phyloP scores from a whole-genome alignment of 2,329 filamentous ascomycete genomes.

The Phialophora chinensis region DNA sequence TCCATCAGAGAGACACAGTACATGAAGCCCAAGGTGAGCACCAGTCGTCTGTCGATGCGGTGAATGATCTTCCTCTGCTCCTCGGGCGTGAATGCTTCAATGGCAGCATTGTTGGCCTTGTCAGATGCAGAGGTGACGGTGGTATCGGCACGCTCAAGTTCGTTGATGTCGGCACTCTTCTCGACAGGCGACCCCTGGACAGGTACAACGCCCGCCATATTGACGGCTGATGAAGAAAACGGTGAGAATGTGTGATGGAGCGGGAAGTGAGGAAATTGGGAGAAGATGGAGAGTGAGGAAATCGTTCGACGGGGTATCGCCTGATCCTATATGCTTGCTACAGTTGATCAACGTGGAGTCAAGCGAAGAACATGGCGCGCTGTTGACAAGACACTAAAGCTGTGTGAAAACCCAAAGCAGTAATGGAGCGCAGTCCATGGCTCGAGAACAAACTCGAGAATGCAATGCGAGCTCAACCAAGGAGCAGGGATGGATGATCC shows the following conservation, averaged over 20 bases:
- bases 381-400: slow-evolving; percentile 10
- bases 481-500: slow-evolving; percentile 16
- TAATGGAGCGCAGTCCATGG: slow-evolving; percentile 6
- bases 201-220: slow-evolving; percentile 14
- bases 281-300: not conserved
- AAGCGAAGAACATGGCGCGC: slow-evolving; percentile 6
- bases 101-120: slow-evolving; percentile 29
- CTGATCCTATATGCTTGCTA: slow-evolving; percentile 14
- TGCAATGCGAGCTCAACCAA: not conserved
- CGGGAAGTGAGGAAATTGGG: not conserved
- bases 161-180: slow-evolving; percentile 25
- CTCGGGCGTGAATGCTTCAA: slow-evolving; percentile 47
- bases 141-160: slow-evolving; percentile 29
- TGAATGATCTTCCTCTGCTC: slow-evolving; percentile 73
- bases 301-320: not conserved
- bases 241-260: slow-evolving; percentile 3
- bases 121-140: slow-evolving; percentile 25
- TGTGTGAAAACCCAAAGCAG: slow-evolving; percentile 8
- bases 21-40: slow-evolving; percentile 67
- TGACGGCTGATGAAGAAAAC: not conserved
- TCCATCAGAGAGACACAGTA: slow-evolving; percentile 85
- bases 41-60: slow-evolving; percentile 70
- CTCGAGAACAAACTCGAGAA: slow-evolving; percentile 8
- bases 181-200: slow-evolving; percentile 15
- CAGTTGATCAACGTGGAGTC: slow-evolving; percentile 8